Percentiles rank a stretch among this genome's conserved stretches.
These are phyloP conservation scores for Somion occarium DNA, from an alignment of 1,284 basidiomycete species.

Conservation along the genomic window DNA sequence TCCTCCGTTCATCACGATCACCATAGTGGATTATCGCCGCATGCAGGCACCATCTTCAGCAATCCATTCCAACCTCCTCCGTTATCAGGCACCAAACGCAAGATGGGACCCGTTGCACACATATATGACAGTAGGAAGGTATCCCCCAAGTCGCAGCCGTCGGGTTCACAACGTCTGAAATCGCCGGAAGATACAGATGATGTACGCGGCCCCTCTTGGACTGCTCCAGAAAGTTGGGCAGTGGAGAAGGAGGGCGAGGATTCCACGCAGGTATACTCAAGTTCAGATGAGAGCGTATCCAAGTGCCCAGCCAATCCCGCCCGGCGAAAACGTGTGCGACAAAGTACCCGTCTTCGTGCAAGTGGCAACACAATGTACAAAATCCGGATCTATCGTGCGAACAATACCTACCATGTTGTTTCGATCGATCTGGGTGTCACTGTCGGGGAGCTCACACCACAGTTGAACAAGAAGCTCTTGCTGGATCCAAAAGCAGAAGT, in stretches of 20 bases:
- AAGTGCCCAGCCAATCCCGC: background rate
- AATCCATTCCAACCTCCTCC: slow-evolving; percentile 34
- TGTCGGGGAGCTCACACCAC: slow-evolving; percentile 64
- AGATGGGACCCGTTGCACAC: slow-evolving; percentile 12
- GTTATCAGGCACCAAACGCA: slow-evolving; percentile 31
- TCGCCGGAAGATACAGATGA: slow-evolving; percentile 7
- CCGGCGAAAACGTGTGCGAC: background rate
- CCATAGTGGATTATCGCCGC: slow-evolving; percentile 10
- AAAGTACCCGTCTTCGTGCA: background rate
- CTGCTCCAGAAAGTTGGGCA: slow-evolving; percentile 56
- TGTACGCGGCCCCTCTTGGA: slow-evolving; percentile 40
- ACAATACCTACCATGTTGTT: slow-evolving; percentile 72
- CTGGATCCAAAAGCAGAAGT: slow-evolving; percentile 47
- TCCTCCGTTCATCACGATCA: slow-evolving; percentile 18
- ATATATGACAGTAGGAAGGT: slow-evolving; percentile 34
- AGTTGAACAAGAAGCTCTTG: slow-evolving; percentile 57
- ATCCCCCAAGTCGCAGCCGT: slow-evolving; percentile 42
- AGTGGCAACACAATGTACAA: slow-evolving; percentile 37
- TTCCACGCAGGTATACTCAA: slow-evolving; percentile 35
- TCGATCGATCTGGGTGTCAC: slow-evolving; percentile 63
- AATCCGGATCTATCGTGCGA: slow-evolving; percentile 77
- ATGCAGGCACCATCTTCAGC: slow-evolving; percentile 15
- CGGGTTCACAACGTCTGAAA: slow-evolving; percentile 7
- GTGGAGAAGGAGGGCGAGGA: slow-evolving; percentile 45
- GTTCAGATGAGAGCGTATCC: slow-evolving; percentile 39